These are phyloP conservation scores for Astrephomene gubernaculifera DNA, from an alignment of 139 green algal genomes.

Conservation along the genomic window DNA sequence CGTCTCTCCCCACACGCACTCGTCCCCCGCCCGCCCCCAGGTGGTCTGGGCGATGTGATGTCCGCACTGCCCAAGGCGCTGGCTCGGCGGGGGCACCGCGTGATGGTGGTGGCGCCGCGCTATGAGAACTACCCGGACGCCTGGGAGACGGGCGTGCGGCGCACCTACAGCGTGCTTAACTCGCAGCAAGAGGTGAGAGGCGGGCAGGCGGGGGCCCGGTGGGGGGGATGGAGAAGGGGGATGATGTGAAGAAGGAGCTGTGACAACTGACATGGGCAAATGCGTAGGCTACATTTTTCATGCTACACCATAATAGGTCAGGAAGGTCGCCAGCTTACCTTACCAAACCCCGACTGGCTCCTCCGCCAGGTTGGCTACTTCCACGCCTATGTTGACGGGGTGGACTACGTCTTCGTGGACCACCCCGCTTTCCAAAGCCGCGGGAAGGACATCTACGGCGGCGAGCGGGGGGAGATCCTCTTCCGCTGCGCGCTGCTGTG, in stretches of 20 bases:
- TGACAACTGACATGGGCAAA: too few relatives aligned
- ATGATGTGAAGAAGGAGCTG: too few relatives aligned
- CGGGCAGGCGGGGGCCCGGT: too few relatives aligned
- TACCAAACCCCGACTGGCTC: too few relatives aligned
- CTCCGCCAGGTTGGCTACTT: conserved; percentile 83
- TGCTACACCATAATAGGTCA: too few relatives aligned
- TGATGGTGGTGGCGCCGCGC: conserved; percentile 90
- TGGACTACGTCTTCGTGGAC: conserved; percentile 96
- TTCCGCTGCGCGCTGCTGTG: conserved; percentile 85
- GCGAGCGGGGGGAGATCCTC: conserved; percentile 73
- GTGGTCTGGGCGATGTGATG: conserved; percentile 97
- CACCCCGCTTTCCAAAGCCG: conserved; percentile 83
- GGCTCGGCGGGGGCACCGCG: conserved; percentile 82
- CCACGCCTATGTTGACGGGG: conserved; percentile 83
- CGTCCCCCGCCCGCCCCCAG: too few relatives aligned
- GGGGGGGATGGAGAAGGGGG: too few relatives aligned
- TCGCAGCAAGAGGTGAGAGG: conserved; percentile 71
- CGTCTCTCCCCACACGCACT: too few relatives aligned
- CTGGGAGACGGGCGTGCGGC: conserved; percentile 81
- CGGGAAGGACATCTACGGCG: conserved; percentile 85
- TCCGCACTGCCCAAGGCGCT: conserved; percentile 93
- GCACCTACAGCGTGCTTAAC: conserved; percentile 72
- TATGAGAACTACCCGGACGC: conserved; percentile 59
- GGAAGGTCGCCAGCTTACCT: too few relatives aligned
- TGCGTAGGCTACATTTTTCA: too few relatives aligned